Percentiles rank a stretch among this genome's conserved stretches.
phyloP scores from a whole-genome alignment of 2,329 filamentous ascomycete genomes.

The Fusarium sp. region DNA sequence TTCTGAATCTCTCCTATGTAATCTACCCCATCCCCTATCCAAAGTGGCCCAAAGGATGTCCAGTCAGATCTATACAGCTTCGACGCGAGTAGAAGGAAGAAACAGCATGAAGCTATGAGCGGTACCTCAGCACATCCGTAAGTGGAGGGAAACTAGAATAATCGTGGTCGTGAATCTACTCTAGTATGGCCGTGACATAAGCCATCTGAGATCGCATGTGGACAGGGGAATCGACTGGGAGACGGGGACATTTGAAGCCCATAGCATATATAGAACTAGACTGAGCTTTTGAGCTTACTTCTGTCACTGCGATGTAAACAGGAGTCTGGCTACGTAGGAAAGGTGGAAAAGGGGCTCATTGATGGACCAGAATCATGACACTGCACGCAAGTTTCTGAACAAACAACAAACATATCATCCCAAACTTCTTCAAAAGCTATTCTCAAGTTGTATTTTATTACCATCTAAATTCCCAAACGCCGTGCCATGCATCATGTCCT shows the following conservation, averaged over 20 bases:
- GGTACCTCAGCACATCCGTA: background rate
- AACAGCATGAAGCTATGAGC: background rate
- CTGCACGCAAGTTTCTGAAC: background rate
- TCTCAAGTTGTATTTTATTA: constrained; percentile 12
- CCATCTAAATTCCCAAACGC: constrained; percentile 36
- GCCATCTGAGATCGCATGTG: constrained; percentile 56
- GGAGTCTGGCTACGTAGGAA: background rate
- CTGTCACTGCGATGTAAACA: constrained; percentile 15
- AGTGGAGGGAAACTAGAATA: background rate
- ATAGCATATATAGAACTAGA: background rate
- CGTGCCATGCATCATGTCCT: constrained; percentile 37
- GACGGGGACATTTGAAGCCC: constrained; percentile 35
- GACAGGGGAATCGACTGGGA: constrained; percentile 58
- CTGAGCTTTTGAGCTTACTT: background rate
- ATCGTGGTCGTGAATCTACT: background rate
- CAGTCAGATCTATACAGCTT: background rate
- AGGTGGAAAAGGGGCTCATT: constrained; percentile 10
- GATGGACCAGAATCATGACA: constrained; percentile 27
- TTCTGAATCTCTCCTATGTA: constrained; percentile 59
- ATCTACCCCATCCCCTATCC: constrained; percentile 57
- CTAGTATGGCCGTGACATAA: background rate
- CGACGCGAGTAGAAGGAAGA: background rate
- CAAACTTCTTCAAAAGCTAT: constrained; percentile 6
- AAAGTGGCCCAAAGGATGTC: constrained; percentile 41
- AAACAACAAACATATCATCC: background rate